Evolutionary conservation across 192 early-diverging fungal genomes (phyloP), one percentile per base, ranked within the genome.

Genomic region (Coemansia sp.): DNA sequence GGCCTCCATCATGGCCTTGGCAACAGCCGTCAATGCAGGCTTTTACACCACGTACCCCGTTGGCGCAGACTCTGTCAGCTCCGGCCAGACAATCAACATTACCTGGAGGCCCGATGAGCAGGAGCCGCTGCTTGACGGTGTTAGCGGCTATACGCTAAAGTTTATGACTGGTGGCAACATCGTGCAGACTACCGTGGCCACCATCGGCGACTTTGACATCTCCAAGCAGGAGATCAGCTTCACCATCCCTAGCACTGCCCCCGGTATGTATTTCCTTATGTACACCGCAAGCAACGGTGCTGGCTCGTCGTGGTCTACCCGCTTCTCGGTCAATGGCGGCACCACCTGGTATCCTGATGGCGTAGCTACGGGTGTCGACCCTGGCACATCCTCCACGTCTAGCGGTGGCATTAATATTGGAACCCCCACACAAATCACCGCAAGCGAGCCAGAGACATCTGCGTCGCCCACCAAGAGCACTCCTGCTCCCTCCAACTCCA

Each of bases 251-350:
- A 45, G 65, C 53, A 77, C 76, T 38, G 75, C 76, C 12, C 75
- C 81, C 7, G 81, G 81, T 51, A 78, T 75, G 75, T 83, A 83
- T 72, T 83, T 83, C 67, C 67, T 83, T 41, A 78, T 83, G 75
- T 83, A 78, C 69, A 77, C 81, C 40, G 72, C 75, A 16, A 32
- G 53, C 48, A 68, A 62, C 45, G 81, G 72, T 63, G 63, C 66
- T 20, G 81, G 72, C 69, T 76, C 76, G 17, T 77, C 81, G 48
- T 83, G 81, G 81, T 76, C 73, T 42, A 83, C 81, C 40, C 75
- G 81, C 67, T 83, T 83, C 73, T 78, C 75, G 25, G 48, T 83
- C 57, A 65, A 61, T 55, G 76, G 76, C 56, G 81, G 81, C 61
- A 74, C 67, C 49, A 67, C 71, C 16, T 82, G 79, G 79, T 82